Evolutionary conservation across 257 asterid genomes (phyloP), one percentile per base, ranked within the genome.

Genomic region (Leonotis leonurus): DNA sequence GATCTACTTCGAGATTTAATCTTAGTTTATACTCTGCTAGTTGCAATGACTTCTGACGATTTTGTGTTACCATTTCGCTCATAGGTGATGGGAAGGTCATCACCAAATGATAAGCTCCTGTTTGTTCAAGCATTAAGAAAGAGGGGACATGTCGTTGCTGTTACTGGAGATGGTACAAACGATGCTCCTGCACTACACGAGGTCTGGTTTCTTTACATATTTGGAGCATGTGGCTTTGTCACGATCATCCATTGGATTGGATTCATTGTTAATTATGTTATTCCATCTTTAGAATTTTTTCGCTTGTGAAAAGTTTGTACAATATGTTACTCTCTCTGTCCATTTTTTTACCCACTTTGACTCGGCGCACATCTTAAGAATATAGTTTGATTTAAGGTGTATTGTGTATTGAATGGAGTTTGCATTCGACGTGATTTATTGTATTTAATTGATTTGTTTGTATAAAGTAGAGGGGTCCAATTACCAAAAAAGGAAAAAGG

Each of bases 101-200:
- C 99, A 8, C 99, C 99, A 6, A 87, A 81, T 71, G 99, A 93
- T 78, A 89, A 93, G 68, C 94, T 89, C 69, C 56, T 89, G 82
- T 92, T 93, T 46, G 99, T 93, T 51, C 97, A 93, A 87, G 95
- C 99, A 48, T 71, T 93, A 75, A 89, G 97, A 81, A 87, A 73
- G 80, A 80, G 21, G 60, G 94, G 94, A 18, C 97, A 93, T 46
- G 99, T 93, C 25, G 99, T 93, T 32, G 99, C 97, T 69, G 99
- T 93, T 43, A 93, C 99, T 33, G 99, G 99, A 70, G 99, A 93
- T 82, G 99, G 99, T 27, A 89, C 99, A 44, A 93, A 93, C 73
- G 99, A 93, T 82, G 99, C 99, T 75, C 99, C 99, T 43, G 99
- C 99, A 53, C 69, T 93, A 45, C 97, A 93, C 21, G 97, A 93